Evolutionary conservation across 371 early-diverging fungal genomes (phyloP).

Genomic region (Batrachochytrium dendrobatidis): DNA sequence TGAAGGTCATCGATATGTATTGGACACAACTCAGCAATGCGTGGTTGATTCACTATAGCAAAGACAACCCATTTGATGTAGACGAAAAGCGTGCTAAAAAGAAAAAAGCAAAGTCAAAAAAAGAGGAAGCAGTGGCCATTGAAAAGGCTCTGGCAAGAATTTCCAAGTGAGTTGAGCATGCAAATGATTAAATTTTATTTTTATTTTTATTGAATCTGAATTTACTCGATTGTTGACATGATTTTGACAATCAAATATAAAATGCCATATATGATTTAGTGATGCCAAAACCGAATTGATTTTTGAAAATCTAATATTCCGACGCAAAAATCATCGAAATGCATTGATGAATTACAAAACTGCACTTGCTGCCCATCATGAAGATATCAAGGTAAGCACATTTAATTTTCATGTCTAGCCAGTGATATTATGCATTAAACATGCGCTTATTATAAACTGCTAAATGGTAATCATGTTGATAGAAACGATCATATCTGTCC

Average conservation of each 20-base stretch:
- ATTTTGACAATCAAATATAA: not conserved
- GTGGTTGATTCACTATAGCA: constrained; percentile 39
- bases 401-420: no score
- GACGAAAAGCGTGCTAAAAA: constrained; percentile 18
- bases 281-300: constrained; percentile 21
- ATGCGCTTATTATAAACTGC: not conserved
- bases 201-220: not conserved
- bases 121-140: constrained; percentile 24
- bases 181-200: not conserved
- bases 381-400: not conserved
- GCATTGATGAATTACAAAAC: constrained; percentile 12
- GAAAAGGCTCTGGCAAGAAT: constrained; percentile 21
- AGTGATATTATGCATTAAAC: no score
- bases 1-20: constrained; percentile 22
- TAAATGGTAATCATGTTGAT: not conserved
- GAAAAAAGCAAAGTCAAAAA: constrained; percentile 22
- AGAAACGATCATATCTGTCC: not conserved
- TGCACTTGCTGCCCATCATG: not conserved
- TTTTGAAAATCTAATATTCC: constrained; percentile 26
- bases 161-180: constrained; percentile 22
- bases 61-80: constrained; percentile 16
- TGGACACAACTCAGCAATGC: constrained; percentile 39
- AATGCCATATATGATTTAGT: constrained; percentile 16
- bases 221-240: not conserved
- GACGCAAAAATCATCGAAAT: constrained; percentile 21